Evolutionary conservation across 176 grass and related monocot species (phyloP).

Genomic region (Urochloa ruziziensis): DNA sequence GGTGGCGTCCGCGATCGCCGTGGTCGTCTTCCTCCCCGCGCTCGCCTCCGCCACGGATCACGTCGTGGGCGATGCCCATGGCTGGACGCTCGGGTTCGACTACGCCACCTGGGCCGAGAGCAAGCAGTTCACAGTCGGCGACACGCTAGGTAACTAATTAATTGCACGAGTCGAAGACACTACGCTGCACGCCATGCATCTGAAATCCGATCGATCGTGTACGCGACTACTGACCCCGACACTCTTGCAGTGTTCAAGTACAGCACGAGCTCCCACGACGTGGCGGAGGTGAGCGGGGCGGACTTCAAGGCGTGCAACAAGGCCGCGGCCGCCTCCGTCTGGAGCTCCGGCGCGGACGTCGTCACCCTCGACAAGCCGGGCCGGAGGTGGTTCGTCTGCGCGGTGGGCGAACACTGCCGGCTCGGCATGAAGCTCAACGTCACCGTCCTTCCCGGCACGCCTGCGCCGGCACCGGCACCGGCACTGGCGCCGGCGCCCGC

Average conservation of each 20-base stretch:
- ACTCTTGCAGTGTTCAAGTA: constrained; percentile 5
- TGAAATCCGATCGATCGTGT: too few relatives aligned
- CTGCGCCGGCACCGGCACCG: not conserved
- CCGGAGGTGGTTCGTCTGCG: constrained; percentile 30
- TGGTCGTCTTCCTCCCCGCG: not conserved
- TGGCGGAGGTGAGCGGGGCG: not conserved
- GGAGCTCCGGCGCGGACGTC: not conserved
- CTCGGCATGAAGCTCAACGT: constrained; percentile 35
- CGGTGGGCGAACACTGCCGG: not conserved
- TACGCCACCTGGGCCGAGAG: constrained; percentile 27
- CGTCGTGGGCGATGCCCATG: not conserved
- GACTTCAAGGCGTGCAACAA: constrained; percentile 24
- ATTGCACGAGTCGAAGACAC: not conserved
- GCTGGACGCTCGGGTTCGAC: constrained; percentile 24
- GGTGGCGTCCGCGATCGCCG: not conserved
- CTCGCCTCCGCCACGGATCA: not conserved
- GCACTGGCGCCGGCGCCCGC: not conserved
- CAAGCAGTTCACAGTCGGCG: constrained; percentile 43
- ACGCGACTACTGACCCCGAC: too few relatives aligned
- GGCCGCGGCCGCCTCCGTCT: not conserved
- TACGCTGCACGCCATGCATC: not conserved
- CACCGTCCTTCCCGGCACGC: not conserved
- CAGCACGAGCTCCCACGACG: not conserved
- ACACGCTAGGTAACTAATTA: constrained; percentile 2
- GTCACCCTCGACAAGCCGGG: not conserved